phyloP scores from a whole-genome alignment of 768 basidiomycete species.

The Auriscalpium vulgare region DNA sequence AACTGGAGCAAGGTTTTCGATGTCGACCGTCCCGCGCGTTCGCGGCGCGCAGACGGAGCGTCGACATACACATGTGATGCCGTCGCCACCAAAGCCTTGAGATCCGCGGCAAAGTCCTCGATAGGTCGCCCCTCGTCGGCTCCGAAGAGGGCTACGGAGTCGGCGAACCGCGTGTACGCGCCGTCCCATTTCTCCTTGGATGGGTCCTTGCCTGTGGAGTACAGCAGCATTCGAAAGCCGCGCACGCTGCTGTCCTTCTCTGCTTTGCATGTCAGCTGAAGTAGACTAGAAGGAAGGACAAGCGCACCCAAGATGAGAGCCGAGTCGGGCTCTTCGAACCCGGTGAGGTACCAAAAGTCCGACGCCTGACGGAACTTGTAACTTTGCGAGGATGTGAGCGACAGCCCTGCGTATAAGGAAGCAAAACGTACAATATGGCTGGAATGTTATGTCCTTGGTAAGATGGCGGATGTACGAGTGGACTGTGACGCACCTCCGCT shows the following conservation, averaged over 20 bases:
- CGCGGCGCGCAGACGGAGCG: constrained; percentile 12
- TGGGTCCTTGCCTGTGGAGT: constrained; percentile 66
- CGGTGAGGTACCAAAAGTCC: constrained; percentile 94
- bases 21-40: background rate
- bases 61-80: constrained; percentile 42
- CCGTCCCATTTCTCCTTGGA: constrained; percentile 91
- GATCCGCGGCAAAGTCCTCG: constrained; percentile 43
- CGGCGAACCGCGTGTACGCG: constrained; percentile 62
- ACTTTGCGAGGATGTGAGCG: constrained; percentile 32
- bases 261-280: constrained; percentile 18
- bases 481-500: constrained; percentile 15
- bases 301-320: constrained; percentile 72
- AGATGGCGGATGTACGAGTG: background rate
- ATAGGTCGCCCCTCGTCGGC: constrained; percentile 69
- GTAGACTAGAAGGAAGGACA: constrained; percentile 4
- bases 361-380: constrained; percentile 93
- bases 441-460: background rate
- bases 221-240: constrained; percentile 85
- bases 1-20: constrained; percentile 12
- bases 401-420: background rate
- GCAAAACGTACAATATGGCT: constrained; percentile 12
- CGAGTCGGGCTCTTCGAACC: constrained; percentile 89
- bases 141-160: constrained; percentile 59
- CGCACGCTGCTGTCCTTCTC: constrained; percentile 63
- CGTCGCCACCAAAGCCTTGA: constrained; percentile 46